Evolutionary conservation across 192 early-diverging fungal genomes (phyloP), one percentile per base, ranked within the genome.

Genomic region (Dissophora globulifera): DNA sequence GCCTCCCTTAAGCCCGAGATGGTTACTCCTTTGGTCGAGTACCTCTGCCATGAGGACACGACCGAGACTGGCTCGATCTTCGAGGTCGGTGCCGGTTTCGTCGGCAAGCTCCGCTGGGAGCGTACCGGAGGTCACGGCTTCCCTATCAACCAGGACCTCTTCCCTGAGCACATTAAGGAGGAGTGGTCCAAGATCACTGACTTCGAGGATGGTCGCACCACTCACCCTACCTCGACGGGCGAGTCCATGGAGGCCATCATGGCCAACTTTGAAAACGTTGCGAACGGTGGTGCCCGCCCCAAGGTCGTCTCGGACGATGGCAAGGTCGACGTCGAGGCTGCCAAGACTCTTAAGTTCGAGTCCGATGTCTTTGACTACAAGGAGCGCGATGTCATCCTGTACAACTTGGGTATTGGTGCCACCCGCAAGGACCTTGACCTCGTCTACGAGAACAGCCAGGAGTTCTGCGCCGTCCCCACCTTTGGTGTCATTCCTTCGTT

Each of bases 1-100:
- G 94, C 92, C 53, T 89, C 94, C 11, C 88, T 99, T 29, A 98
- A 96, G 82, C 98, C 98, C 62, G 96, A 99, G 83, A 96, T 95
- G 75, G 93, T 98, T 33, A 91, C 96, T 23, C 96, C 96, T 4
- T 83, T 98, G 50, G 95, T 99, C 57, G 93, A 82, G n/a, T 97
- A 87, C 81, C 90, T 98, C 60, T 92, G 91, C 62, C 95, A 98
- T 78, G 96, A 99, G 66, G 72, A 78, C 40, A 94, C 87, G 57
- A 80, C 78, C 66, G 93, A 93, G 71, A 94, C 78, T 51, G 96
- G 95, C 51, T 99, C 91, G 61, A 82, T 96, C 65, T 99, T 98
- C 83, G 96, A 99, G 85, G 93, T 98, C 41, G 95, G 98, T 58
- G 93, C 92, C 62, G 95, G 95, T 54, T 99, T 95, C 89, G 86